A percentile compares a stretch with the other conserved stretches of the same genome.
phyloP scores from a whole-genome alignment of 306 rosid genomes.

The Cucumis cinereus region DNA sequence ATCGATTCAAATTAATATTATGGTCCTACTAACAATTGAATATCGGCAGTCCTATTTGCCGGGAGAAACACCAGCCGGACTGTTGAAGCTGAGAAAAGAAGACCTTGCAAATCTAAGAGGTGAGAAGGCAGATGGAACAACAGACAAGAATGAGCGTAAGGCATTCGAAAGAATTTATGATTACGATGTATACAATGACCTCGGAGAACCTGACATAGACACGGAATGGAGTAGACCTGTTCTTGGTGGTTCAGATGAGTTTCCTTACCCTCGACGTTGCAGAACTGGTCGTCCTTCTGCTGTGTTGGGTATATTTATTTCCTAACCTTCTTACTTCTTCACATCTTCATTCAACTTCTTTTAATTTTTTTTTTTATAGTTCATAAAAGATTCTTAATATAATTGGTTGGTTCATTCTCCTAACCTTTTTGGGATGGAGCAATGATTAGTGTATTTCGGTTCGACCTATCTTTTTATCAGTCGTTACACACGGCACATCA shows the following conservation, averaged over 20 bases:
- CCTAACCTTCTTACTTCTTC: no score
- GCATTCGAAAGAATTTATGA: conserved; percentile 26
- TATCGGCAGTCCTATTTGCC: conserved; percentile 30
- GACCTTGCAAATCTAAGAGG: conserved; percentile 28
- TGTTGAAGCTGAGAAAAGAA: conserved; percentile 24
- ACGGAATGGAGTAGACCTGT: conserved; percentile 9
- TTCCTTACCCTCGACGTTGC: conserved; percentile 21
- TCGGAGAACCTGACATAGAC: conserved; percentile 26
- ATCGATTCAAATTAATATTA: no score
- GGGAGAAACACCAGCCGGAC: conserved; percentile 22
- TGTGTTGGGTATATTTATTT: no score
- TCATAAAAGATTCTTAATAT: no score
- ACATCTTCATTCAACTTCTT: no score
- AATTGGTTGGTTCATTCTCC: no score
- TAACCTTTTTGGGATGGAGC: no score
- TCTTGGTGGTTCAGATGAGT: conserved; percentile 10
- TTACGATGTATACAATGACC: conserved; percentile 39
- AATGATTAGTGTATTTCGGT: no score
- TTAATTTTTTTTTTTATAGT: no score
- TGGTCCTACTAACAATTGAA: no score
- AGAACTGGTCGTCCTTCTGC: conserved; percentile 12
- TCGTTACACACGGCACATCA: no score
- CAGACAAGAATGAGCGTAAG: neutral
- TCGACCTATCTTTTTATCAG: no score
- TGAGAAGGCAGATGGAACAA: neutral